Conservation (phyloP, 2,329 filamentous ascomycete species). For the Exophiala sideris region DNA sequence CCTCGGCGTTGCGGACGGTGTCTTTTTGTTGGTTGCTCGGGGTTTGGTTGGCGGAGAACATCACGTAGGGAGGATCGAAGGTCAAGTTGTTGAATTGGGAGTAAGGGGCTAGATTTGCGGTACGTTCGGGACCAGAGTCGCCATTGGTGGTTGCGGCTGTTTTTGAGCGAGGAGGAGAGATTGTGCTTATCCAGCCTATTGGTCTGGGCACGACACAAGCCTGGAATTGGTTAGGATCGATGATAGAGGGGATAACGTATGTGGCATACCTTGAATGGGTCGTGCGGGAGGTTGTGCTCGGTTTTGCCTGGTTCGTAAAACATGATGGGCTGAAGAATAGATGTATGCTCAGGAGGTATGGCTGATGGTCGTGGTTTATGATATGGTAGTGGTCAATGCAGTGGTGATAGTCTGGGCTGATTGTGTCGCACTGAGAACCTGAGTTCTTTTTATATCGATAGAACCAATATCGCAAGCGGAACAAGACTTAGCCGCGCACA, state of each 20-base stretch:
- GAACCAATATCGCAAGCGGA: no score
- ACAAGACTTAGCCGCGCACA: no score
- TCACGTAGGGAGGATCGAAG: slow-evolving; percentile 61
- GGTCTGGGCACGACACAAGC: slow-evolving; percentile 58
- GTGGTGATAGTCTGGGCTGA: neutral
- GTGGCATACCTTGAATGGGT: slow-evolving; percentile 52
- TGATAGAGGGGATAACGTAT: slow-evolving; percentile 4
- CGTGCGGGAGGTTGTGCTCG: slow-evolving; percentile 50
- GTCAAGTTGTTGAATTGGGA: slow-evolving; percentile 62
- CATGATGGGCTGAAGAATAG: slow-evolving; percentile 9
- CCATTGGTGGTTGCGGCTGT: slow-evolving; percentile 40
- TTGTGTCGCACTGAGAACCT: neutral
- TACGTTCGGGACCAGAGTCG: slow-evolving; percentile 9
- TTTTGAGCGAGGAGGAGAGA: slow-evolving; percentile 15
- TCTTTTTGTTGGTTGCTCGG: slow-evolving; percentile 50
- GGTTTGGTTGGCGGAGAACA: slow-evolving; percentile 60
- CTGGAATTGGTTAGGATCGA: slow-evolving; percentile 3
- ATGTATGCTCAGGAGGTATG: neutral
- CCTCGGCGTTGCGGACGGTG: slow-evolving; percentile 55
- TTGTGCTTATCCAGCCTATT: slow-evolving; percentile 62
- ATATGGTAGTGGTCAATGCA: neutral
- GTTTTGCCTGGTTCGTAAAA: slow-evolving; percentile 55
- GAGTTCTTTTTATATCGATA: no score
- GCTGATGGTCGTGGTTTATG: no score
- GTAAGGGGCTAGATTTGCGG: slow-evolving; percentile 59